Conservation (phyloP, 768 basidiomycete genomes). For the Imleria badia region DNA sequence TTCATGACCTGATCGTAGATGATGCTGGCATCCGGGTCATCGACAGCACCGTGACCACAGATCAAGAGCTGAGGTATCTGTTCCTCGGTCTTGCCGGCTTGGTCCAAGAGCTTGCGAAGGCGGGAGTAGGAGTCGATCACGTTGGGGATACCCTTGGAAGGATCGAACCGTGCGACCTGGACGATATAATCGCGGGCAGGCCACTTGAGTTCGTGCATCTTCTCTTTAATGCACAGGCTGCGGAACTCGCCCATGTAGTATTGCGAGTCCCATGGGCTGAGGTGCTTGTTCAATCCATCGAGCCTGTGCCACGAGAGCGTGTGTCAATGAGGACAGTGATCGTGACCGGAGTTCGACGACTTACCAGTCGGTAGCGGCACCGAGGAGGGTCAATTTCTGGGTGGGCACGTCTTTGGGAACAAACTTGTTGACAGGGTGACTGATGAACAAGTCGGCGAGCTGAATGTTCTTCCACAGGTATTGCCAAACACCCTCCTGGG, state of each 20-base stretch:
- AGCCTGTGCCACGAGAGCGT: slow-evolving; percentile 47
- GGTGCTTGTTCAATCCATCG: slow-evolving; percentile 93
- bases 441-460: slow-evolving; percentile 87
- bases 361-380: slow-evolving; percentile 85
- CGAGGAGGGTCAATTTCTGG: slow-evolving; percentile 69
- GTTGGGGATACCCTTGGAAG: slow-evolving; percentile 78
- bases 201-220: slow-evolving; percentile 79
- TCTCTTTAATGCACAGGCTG: slow-evolving; percentile 70
- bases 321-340: slow-evolving; percentile 1
- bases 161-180: slow-evolving; percentile 95
- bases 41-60: slow-evolving; percentile 91
- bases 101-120: slow-evolving; percentile 67
- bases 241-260: slow-evolving; percentile 91
- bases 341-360: slow-evolving; percentile 29
- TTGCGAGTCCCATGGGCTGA: slow-evolving; percentile 76
- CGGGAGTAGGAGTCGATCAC: slow-evolving; percentile 86
- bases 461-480: slow-evolving; percentile 94
- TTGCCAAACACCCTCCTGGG: slow-evolving; percentile 91
- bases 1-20: slow-evolving; percentile 81
- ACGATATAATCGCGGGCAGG: slow-evolving; percentile 82
- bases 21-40: slow-evolving; percentile 93
- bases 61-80: slow-evolving; percentile 73
- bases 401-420: slow-evolving; percentile 82
- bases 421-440: slow-evolving; percentile 93
- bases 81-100: slow-evolving; percentile 43